Evolutionary conservation across 2,329 filamentous ascomycete species (phyloP).

Genomic region (Cadophora sp.): DNA sequence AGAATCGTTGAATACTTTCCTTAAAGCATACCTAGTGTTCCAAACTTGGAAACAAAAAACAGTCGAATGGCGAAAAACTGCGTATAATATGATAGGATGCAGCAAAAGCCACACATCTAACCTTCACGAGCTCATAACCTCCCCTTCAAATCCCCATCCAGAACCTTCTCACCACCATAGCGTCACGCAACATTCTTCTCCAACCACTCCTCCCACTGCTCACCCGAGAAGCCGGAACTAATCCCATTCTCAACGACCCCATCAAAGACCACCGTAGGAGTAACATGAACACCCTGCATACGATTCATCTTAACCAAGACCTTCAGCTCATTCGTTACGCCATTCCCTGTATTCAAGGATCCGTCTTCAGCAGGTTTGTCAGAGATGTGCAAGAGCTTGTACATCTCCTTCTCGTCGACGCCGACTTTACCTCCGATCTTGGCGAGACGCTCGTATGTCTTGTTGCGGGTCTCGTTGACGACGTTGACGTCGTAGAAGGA

Average conservation of each 20-base stretch:
- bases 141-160: background rate
- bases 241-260: conserved; percentile 82
- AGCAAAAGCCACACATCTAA: background rate
- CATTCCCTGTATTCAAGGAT: conserved; percentile 78
- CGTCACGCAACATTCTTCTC: conserved; percentile 43
- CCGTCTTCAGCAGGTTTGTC: conserved; percentile 73
- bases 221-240: conserved; percentile 76
- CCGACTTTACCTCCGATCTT: conserved; percentile 73
- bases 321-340: conserved; percentile 86
- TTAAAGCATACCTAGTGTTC: background rate
- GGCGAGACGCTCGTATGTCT: conserved; percentile 81
- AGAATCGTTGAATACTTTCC: too few species aligned
- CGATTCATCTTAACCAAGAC: conserved; percentile 80
- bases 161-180: background rate
- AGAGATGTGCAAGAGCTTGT: conserved; percentile 70
- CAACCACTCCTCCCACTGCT: conserved; percentile 76
- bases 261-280: conserved; percentile 88
- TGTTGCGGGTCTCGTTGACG: conserved; percentile 83
- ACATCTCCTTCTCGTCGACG: conserved; percentile 73
- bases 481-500: conserved; percentile 86
- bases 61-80: background rate
- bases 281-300: conserved; percentile 84
- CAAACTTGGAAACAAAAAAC: background rate
- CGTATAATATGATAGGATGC: background rate
- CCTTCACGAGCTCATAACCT: background rate